phyloP scores from a whole-genome alignment of 192 early-diverging fungal genomes.

The Globomyces pollinis-pini region DNA sequence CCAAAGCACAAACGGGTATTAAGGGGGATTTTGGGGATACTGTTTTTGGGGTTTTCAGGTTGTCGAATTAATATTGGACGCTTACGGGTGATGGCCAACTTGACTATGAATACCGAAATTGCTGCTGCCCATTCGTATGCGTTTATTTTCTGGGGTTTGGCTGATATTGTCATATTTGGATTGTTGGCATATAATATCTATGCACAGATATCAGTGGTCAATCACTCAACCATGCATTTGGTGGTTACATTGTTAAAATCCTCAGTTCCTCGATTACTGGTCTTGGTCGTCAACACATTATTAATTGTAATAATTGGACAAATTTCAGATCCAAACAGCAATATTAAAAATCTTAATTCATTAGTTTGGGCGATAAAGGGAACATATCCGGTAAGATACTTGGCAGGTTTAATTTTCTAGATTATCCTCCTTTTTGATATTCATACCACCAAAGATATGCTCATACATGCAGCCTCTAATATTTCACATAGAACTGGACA shows the following conservation, averaged over 20 bases:
- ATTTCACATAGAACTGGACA: too few species aligned
- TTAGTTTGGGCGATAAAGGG: slow-evolving; percentile 23
- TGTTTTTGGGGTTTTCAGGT: slow-evolving; percentile 16
- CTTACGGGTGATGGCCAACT: slow-evolving; percentile 6
- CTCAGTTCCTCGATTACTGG: slow-evolving; percentile 1
- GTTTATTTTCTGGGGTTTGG: slow-evolving; percentile 21
- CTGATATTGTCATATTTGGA: slow-evolving; percentile 22
- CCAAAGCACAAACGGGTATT: background rate
- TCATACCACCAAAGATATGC: slow-evolving; percentile 18
- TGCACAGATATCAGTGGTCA: background rate
- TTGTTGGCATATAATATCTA: slow-evolving; percentile 8
- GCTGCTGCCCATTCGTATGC: slow-evolving; percentile 15
- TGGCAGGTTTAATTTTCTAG: too few species aligned
- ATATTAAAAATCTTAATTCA: slow-evolving; percentile 8
- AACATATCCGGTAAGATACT: slow-evolving; percentile 23
- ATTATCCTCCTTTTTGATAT: slow-evolving; percentile 23
- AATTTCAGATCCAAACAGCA: background rate
- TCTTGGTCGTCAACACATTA: slow-evolving; percentile 6
- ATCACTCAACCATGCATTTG: background rate
- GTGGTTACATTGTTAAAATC: slow-evolving; percentile 10
- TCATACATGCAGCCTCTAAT: too few species aligned
- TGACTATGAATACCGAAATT: slow-evolving; percentile 16
- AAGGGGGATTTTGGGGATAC: slow-evolving; percentile 1
- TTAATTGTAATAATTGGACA: slow-evolving; percentile 14
- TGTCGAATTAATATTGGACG: slow-evolving; percentile 18